Evolutionary conservation across 345 rosid genomes (phyloP).

Genomic region (Garcia nutans): DNA sequence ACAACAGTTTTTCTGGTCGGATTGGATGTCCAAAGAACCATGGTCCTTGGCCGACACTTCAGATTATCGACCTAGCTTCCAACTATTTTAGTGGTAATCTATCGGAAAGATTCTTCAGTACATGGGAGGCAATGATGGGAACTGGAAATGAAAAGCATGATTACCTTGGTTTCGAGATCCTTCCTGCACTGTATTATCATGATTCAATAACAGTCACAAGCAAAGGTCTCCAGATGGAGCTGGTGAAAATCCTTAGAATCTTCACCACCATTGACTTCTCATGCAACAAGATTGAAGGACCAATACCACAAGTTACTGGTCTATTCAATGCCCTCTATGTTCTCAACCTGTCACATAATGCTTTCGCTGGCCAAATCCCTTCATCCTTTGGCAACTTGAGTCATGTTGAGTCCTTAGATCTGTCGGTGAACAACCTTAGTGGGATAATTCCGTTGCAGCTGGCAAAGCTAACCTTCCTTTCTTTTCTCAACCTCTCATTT

Average conservation of each 20-base stretch:
- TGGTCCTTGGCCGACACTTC: slow-evolving; percentile 28
- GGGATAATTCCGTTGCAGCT: slow-evolving; percentile 24
- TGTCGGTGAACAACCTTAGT: slow-evolving; percentile 8
- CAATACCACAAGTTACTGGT: slow-evolving; percentile 19
- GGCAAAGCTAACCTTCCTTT: slow-evolving; percentile 15
- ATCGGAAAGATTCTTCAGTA: neutral
- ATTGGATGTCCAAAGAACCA: neutral
- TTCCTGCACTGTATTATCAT: slow-evolving; percentile 23
- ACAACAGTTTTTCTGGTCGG: slow-evolving; percentile 30
- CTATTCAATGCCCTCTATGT: slow-evolving; percentile 12
- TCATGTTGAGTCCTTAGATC: slow-evolving; percentile 25
- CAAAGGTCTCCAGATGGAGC: slow-evolving; percentile 44
- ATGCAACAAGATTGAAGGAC: slow-evolving; percentile 18
- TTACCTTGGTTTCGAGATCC: slow-evolving; percentile 23
- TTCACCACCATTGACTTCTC: slow-evolving; percentile 39
- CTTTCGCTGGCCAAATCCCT: slow-evolving; percentile 14
- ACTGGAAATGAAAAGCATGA: slow-evolving; percentile 14
- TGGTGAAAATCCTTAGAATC: slow-evolving; percentile 41
- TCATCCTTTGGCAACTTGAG: slow-evolving; percentile 9
- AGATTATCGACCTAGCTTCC: slow-evolving; percentile 39
- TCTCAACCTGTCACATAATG: slow-evolving; percentile 27
- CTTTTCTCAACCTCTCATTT: slow-evolving; percentile 21
- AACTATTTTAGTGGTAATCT: slow-evolving; percentile 35
- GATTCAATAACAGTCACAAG: slow-evolving; percentile 39
- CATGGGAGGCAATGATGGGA: slow-evolving; percentile 40